Conservation (phyloP, 805 yeast genomes). For the Yamadazyma laniorum region DNA sequence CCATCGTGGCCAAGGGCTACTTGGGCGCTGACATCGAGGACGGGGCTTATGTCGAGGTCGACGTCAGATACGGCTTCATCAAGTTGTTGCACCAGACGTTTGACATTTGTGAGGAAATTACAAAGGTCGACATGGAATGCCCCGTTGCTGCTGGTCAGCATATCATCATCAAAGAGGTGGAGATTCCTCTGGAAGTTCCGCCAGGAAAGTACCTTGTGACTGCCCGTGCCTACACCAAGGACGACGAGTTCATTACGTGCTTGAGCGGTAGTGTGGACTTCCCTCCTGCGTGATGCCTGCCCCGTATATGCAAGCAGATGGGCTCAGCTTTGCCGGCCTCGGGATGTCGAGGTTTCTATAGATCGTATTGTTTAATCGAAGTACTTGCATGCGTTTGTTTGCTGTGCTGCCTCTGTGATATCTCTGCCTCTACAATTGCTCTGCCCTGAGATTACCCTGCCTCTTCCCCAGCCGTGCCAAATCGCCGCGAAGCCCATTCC, state of each 20-base stretch:
- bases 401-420: no score
- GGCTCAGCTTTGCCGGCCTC: no score
- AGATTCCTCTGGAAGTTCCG: constrained; percentile 88
- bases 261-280: constrained; percentile 68
- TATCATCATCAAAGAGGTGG: constrained; percentile 65
- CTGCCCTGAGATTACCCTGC: no score
- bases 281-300: constrained; percentile 32
- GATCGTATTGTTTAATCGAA: no score
- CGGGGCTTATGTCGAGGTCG: constrained; percentile 94
- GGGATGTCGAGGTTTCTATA: no score
- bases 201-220: constrained; percentile 87
- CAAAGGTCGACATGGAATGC: constrained; percentile 80
- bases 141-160: constrained; percentile 75
- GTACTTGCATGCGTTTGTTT: no score
- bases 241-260: constrained; percentile 82
- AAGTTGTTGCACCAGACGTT: constrained; percentile 84
- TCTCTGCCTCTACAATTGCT: no score
- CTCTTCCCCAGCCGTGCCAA: no score
- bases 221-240: constrained; percentile 87
- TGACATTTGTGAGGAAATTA: constrained; percentile 86
- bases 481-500: no score
- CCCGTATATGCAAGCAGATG: no score
- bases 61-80: constrained; percentile 89
- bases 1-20: constrained; percentile 72
- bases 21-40: constrained; percentile 57